Evolutionary conservation across 2,329 filamentous ascomycete genomes (phyloP), one percentile per base, ranked within the genome.

Genomic region (Cordyceps tenuipes): DNA sequence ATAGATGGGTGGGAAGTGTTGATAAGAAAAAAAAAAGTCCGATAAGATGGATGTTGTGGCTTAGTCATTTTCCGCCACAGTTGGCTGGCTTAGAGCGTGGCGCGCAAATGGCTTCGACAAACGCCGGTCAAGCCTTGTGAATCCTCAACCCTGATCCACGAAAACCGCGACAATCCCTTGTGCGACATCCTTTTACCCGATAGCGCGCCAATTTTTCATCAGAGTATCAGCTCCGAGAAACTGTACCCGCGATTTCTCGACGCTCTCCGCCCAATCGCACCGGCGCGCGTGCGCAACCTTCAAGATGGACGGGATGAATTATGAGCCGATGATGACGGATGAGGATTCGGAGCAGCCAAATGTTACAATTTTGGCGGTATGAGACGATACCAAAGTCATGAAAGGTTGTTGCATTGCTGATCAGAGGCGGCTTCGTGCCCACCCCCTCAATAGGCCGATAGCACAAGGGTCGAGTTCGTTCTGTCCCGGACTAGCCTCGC

Each of bases 401-500:
- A 31, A 13, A 9, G 1, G 2, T n/a, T 17, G 13, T 29, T 47
- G 12, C 31, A 12, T 43, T 65, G 61, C 63, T 66, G 31, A 61
- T 36, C 5, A 7, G 21, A 61, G 56, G 50, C 63, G 55, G 48
- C 34, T 43, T 39, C 29, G 5, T 36, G 19, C 50, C 31, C 39
- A 15, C 41, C 17, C n/a, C 7, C 57, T 31, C 13, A 8, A 12
- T 67, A 96, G 91, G 89, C 89, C 65, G 90, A 92, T 71, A 78
- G 79, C 64, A 84, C 86, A 68, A 87, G 89, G 69, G 91, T 96
- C 72, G 88, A 96, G 76, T 97, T 97, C 78, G 87, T 94, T 74
- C 85, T 99, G 61, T 88, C 85, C 69, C 91, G 91, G 72, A 90
- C 93, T 68, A 91, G 96, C 71, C 86, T 97, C 62, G 84, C 91